Evolutionary conservation across 768 basidiomycete genomes (phyloP), one percentile per base, ranked within the genome.

Genomic region (Panaeolus cyanescens): DNA sequence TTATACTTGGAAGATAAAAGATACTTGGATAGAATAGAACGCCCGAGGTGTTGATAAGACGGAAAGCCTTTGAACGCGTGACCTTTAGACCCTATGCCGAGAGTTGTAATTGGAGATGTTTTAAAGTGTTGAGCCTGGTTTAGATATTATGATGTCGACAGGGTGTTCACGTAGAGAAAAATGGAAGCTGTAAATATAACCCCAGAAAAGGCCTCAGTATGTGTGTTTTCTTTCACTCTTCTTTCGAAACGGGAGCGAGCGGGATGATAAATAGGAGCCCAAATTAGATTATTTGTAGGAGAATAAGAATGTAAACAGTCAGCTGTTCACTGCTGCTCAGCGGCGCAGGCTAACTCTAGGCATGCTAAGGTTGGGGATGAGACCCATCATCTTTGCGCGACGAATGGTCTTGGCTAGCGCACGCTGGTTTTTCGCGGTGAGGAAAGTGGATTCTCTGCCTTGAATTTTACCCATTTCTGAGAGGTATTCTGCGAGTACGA

Each of bases 341-440:
- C 45, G 45, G 25, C 45, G 45, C 45, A 50, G 25, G 45, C 45
- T 50, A 50, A 50, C 45, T 50, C 45, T 28, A 54, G 69, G 70
- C 67, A 65, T 77, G 69, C 80, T 81, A 65, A 81, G 78, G 17
- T 78, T 65, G 8, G 93, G 91, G 57, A 96, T 85, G 59, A 93
- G 71, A 37, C 96, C 96, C 92, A 96, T 95, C 83, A 89, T 89
- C 76, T 90, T 92, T 61, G 96, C 91, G 61, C 96, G 80, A 45
- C 91, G 87, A 60, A 97, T 89, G 42, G 95, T 92, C 75, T 94
- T 94, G 61, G 86, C 91, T 4, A 97, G 66, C 62, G 81, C 80
- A 42, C 93, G 83, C 72, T 97, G 96, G 58, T 78, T 90, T 75
- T 87, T 88, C 74, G 86, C 82, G 1, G 95, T 94, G 45, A 98